A percentile compares a stretch with the other conserved stretches of the same genome.
Conservation (phyloP, 2,329 filamentous ascomycete species). For the Diaporthe citrichinensis region DNA sequence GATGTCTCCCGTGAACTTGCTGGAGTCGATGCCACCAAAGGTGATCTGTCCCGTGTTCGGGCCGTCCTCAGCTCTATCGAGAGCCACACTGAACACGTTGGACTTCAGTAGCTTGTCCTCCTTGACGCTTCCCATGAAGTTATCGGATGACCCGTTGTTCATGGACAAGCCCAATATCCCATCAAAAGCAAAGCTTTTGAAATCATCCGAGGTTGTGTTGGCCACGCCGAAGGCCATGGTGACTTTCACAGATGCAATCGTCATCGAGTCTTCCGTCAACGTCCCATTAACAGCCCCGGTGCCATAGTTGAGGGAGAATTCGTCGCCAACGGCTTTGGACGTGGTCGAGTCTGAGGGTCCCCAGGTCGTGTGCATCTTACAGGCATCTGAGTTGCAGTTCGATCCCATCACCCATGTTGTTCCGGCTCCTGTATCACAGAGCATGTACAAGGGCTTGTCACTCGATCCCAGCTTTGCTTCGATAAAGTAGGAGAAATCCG, state of each 20-base stretch:
- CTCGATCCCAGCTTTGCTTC: constrained; percentile 69
- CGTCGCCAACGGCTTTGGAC: constrained; percentile 64
- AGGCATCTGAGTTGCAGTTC: constrained; percentile 76
- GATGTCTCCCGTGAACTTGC: constrained; percentile 77
- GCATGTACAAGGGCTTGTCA: constrained; percentile 69
- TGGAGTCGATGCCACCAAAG: constrained; percentile 78
- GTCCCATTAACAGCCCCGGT: constrained; percentile 80
- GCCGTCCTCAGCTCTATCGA: constrained; percentile 77
- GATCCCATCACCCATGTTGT: constrained; percentile 89
- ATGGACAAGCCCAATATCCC: constrained; percentile 87
- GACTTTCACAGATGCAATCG: constrained; percentile 75
- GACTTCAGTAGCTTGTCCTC: constrained; percentile 67
- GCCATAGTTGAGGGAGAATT: constrained; percentile 81
- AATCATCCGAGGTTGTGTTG: constrained; percentile 79
- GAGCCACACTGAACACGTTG: constrained; percentile 79
- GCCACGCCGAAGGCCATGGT: constrained; percentile 81
- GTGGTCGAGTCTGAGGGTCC: constrained; percentile 76
- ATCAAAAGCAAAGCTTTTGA: constrained; percentile 85
- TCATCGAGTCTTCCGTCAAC: constrained; percentile 76
- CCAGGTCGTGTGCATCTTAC: constrained; percentile 78
- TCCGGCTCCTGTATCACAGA: constrained; percentile 76
- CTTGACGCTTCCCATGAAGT: constrained; percentile 75
- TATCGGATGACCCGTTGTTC: constrained; percentile 70
- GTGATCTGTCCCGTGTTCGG: constrained; percentile 81
- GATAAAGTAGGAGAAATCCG: constrained; percentile 76